Evolutionary conservation across 768 basidiomycete species (phyloP).

Genomic region (Sutorius australiensis): DNA sequence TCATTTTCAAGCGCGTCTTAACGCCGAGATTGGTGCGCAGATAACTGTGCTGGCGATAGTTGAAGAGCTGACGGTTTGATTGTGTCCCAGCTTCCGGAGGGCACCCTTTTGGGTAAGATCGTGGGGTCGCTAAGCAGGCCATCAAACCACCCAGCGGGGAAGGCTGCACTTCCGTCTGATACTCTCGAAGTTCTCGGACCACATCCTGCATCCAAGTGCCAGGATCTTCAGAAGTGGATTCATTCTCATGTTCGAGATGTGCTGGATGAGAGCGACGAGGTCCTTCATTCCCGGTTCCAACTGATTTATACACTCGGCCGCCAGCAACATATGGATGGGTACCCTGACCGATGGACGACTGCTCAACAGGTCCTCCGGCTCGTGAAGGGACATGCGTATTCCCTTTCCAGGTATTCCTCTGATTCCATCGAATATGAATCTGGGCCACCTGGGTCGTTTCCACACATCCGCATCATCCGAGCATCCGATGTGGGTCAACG

Average conservation of each 20-base stretch:
- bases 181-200: too few species aligned
- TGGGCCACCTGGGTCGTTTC: slow-evolving; percentile 6
- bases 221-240: slow-evolving; percentile 13
- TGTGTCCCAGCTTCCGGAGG: background rate
- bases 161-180: too few species aligned
- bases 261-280: slow-evolving; percentile 21
- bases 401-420: background rate
- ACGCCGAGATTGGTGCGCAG: background rate
- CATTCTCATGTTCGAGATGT: slow-evolving; percentile 13
- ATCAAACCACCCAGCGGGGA: too few species aligned
- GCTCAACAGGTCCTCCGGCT: slow-evolving; percentile 25
- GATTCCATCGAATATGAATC: background rate
- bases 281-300: slow-evolving; percentile 21
- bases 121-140: too few species aligned
- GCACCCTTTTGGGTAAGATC: too few species aligned
- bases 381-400: background rate
- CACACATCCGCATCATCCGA: background rate
- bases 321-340: slow-evolving; percentile 19
- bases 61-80: background rate
- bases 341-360: slow-evolving; percentile 28
- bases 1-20: background rate
- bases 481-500: background rate
- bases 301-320: slow-evolving; percentile 24
- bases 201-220: slow-evolving; percentile 17
- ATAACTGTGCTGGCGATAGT: background rate